Percentiles rank a stretch among this genome's conserved stretches.
Evolutionary conservation across 768 basidiomycete species (phyloP).

Genomic region (Postia placenta): DNA sequence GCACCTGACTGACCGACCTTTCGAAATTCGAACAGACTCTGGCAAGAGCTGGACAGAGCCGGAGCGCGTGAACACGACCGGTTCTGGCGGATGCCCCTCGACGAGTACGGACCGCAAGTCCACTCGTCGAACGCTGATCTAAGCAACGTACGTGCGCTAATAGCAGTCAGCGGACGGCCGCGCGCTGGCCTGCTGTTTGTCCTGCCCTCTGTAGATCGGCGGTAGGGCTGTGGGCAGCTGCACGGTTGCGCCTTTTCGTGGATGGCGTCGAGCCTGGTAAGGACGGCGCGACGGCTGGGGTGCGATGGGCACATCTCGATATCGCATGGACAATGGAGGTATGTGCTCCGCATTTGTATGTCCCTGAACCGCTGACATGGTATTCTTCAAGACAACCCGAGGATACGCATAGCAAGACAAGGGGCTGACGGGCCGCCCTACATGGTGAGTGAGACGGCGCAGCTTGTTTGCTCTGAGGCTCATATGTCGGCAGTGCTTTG

Average conservation of each 20-base stretch:
- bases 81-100: conserved; percentile 89
- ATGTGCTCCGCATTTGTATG: conserved; percentile 12
- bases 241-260: conserved; percentile 84
- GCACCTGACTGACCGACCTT: background rate
- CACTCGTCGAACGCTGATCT: conserved; percentile 74
- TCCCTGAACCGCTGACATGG: background rate
- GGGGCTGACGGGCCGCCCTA: conserved; percentile 78
- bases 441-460: conserved; percentile 69
- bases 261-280: conserved; percentile 64
- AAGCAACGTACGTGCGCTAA: conserved; percentile 59
- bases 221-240: conserved; percentile 66
- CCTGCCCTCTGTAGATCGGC: conserved; percentile 43
- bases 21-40: conserved; percentile 72
- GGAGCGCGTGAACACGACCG: conserved; percentile 73
- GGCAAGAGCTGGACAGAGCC: conserved; percentile 61
- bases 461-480: too few species aligned
- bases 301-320: conserved; percentile 87
- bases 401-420: conserved; percentile 58
- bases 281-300: conserved; percentile 38
- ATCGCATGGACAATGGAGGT: conserved; percentile 79
- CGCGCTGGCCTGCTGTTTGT: background rate
- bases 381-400: conserved; percentile 43
- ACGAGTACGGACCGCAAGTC: conserved; percentile 75
- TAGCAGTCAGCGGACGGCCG: too few species aligned
- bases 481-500: too few species aligned